Conservation (phyloP, 139 green algal species). For the Ulvella scutata region DNA sequence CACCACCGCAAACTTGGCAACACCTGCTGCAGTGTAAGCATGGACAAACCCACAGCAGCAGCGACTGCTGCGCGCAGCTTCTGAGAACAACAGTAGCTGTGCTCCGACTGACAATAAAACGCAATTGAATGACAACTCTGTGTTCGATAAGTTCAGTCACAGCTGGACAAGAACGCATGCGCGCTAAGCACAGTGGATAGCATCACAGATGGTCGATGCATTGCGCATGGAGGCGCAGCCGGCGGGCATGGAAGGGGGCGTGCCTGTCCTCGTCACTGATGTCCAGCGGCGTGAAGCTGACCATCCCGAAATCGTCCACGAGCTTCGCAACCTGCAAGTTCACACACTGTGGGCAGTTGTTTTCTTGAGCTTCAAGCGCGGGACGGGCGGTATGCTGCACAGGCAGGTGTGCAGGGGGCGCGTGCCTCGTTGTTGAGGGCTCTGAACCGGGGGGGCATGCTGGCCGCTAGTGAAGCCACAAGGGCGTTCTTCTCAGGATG, state of each 20-base stretch:
- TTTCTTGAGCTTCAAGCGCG: background rate
- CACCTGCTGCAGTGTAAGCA: background rate
- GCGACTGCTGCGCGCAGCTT: too few species aligned
- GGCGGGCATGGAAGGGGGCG: background rate
- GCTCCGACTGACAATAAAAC: too few species aligned
- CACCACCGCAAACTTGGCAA: background rate
- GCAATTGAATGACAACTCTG: too few species aligned
- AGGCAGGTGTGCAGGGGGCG: background rate
- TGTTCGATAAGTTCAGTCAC: too few species aligned
- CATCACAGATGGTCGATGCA: background rate
- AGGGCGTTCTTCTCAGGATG: slow-evolving; percentile 30
- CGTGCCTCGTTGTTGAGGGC: slow-evolving; percentile 37
- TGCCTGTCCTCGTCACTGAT: slow-evolving; percentile 55
- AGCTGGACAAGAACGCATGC: too few species aligned
- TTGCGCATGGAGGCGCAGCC: background rate
- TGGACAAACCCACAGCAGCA: too few species aligned
- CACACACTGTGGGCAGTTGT: background rate
- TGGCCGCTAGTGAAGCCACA: slow-evolving; percentile 12
- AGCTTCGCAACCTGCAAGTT: slow-evolving; percentile 34
- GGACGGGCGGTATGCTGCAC: background rate
- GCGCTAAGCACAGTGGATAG: background rate
- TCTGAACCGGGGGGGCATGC: slow-evolving; percentile 42
- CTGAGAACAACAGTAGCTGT: too few species aligned
- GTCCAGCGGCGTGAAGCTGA: slow-evolving; percentile 80
- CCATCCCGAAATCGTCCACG: slow-evolving; percentile 71